phyloP scores from a whole-genome alignment of 441 rosid species.

The Gossypium davidsonii region DNA sequence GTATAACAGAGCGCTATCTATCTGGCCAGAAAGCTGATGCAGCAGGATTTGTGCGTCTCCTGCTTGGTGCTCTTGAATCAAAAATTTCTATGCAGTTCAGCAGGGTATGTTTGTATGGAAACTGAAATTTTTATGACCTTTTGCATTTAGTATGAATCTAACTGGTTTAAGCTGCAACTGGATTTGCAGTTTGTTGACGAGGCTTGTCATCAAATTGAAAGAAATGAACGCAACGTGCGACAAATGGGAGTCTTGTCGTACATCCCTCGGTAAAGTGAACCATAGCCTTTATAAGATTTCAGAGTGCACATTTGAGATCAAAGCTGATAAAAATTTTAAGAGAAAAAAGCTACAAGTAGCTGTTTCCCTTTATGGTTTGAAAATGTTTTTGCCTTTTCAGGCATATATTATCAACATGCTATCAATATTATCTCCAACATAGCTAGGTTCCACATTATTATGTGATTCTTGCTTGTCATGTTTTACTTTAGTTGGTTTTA shows the following conservation, averaged over 20 bases:
- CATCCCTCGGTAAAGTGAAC: slow-evolving; percentile 67
- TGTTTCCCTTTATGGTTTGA: slow-evolving; percentile 1
- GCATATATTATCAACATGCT: background rate
- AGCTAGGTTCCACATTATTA: background rate
- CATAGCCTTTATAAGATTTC: background rate
- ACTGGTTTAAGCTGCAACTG: slow-evolving; percentile 15
- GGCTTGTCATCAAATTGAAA: slow-evolving; percentile 98
- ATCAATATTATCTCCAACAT: slow-evolving; percentile 2
- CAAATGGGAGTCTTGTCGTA: slow-evolving; percentile 87
- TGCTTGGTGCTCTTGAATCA: slow-evolving; percentile 93
- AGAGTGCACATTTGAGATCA: background rate
- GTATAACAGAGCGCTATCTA: slow-evolving; percentile 91
- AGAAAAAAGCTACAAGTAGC: background rate
- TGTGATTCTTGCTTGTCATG: background rate
- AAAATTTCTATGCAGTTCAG: slow-evolving; percentile 88
- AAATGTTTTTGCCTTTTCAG: background rate
- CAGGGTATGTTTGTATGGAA: slow-evolving; percentile 51
- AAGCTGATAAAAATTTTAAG: background rate
- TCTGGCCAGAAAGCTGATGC: slow-evolving; percentile 99
- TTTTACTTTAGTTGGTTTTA: background rate
- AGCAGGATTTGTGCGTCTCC: slow-evolving; percentile 96
- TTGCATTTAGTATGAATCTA: slow-evolving; percentile 13
- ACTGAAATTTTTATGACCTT: background rate
- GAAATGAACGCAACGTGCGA: slow-evolving; percentile 82
- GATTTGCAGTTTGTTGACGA: slow-evolving; percentile 86